Percentiles rank a stretch among this genome's conserved stretches.
phyloP scores from a whole-genome alignment of 345 rosid species.

The Salix udensis region DNA sequence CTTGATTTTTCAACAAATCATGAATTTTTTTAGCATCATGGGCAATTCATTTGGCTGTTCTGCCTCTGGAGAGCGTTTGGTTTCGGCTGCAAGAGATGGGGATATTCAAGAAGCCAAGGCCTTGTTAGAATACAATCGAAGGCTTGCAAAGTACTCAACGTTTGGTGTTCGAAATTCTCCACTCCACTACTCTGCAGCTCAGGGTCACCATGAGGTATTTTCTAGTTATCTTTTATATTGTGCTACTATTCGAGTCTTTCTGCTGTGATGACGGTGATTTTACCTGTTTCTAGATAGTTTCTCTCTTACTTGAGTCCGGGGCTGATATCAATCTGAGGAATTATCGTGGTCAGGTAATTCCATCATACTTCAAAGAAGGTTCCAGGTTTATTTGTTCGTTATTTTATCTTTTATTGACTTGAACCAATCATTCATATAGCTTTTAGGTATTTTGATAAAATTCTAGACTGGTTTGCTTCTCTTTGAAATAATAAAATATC shows the following conservation, averaged over 20 bases:
- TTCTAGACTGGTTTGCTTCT: background rate
- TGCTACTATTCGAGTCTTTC: background rate
- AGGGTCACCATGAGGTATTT: slow-evolving; percentile 93
- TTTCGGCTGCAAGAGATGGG: slow-evolving; percentile 97
- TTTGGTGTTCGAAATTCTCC: slow-evolving; percentile 95
- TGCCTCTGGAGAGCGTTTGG: slow-evolving; percentile 96
- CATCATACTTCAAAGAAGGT: background rate
- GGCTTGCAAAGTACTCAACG: slow-evolving; percentile 88
- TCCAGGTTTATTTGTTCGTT: background rate
- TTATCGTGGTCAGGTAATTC: slow-evolving; percentile 92
- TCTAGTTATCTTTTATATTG: background rate
- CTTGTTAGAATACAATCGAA: slow-evolving; percentile 85
- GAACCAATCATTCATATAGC: background rate
- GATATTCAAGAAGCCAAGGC: slow-evolving; percentile 96
- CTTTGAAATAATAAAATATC: background rate
- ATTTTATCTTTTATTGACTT: background rate
- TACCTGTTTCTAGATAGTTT: slow-evolving; percentile 60
- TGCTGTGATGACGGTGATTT: slow-evolving; percentile 16
- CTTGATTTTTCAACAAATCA: slow-evolving; percentile 14
- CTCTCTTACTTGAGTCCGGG: slow-evolving; percentile 91
- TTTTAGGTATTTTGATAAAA: slow-evolving; percentile 1
- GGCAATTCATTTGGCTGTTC: slow-evolving; percentile 98
- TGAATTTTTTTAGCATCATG: slow-evolving; percentile 81
- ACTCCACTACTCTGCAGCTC: slow-evolving; percentile 96
- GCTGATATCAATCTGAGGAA: slow-evolving; percentile 94